These are phyloP conservation scores for Fennellomyces sp. DNA, from an alignment of 371 early-diverging fungal genomes.

Conservation along the genomic window DNA sequence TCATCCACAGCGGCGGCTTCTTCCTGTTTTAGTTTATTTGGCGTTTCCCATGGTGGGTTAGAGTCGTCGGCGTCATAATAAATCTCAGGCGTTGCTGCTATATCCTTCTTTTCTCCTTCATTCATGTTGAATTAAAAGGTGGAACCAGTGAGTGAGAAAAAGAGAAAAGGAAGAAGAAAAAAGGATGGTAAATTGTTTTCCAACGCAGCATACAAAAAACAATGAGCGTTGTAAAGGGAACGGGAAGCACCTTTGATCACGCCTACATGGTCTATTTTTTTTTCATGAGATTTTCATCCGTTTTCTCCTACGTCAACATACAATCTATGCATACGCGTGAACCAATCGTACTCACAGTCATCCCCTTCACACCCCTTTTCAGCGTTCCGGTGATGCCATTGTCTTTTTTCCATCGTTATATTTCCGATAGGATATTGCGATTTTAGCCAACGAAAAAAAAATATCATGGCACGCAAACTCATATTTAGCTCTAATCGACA, in stretches of 20 bases:
- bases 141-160: not conserved
- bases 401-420: no score
- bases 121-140: not conserved
- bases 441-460: no score
- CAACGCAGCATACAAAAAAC: not conserved
- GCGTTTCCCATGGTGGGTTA: not conserved
- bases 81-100: constrained; percentile 5
- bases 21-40: not conserved
- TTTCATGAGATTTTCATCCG: not conserved
- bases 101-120: constrained; percentile 3
- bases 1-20: not conserved
- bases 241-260: not conserved
- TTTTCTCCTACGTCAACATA: no score
- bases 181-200: not conserved
- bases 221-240: not conserved
- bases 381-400: no score
- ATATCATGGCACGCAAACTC: no score
- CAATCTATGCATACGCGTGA: no score
- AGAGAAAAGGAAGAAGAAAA: not conserved
- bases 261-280: not conserved
- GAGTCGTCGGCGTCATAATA: not conserved
- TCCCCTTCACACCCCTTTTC: no score
- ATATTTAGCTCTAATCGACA: no score
- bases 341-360: no score
- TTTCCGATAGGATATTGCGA: no score